These are phyloP conservation scores for Amesomyces nigricolor DNA, from an alignment of 2,329 filamentous ascomycete genomes.

Conservation along the genomic window DNA sequence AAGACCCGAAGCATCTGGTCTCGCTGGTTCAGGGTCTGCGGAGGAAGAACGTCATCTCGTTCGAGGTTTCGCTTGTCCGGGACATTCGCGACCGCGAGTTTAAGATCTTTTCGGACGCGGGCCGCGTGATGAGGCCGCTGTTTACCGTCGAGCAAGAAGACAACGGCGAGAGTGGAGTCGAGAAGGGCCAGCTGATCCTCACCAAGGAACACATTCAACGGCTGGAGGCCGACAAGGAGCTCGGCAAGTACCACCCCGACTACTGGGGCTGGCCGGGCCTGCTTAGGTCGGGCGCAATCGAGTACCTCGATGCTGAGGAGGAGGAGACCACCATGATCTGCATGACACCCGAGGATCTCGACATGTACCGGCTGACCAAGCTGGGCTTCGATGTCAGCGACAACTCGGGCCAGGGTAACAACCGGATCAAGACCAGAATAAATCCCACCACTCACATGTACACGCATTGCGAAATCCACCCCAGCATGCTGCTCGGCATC, in stretches of 20 bases:
- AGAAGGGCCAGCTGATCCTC: slow-evolving; percentile 68
- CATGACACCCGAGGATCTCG: slow-evolving; percentile 95
- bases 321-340: slow-evolving; percentile 99
- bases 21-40: slow-evolving; percentile 71
- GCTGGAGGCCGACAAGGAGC: slow-evolving; percentile 66
- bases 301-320: slow-evolving; percentile 96
- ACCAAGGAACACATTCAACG: slow-evolving; percentile 74
- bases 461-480: slow-evolving; percentile 98
- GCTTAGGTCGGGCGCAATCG: slow-evolving; percentile 77
- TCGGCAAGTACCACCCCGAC: slow-evolving; percentile 52
- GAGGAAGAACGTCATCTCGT: slow-evolving; percentile 75
- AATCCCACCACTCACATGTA: slow-evolving; percentile 86
- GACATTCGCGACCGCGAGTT: slow-evolving; percentile 97
- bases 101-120: slow-evolving; percentile 96
- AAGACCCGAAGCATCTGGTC: slow-evolving; percentile 81
- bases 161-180: slow-evolving; percentile 54
- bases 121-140: slow-evolving; percentile 86
- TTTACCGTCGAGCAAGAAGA: slow-evolving; percentile 91
- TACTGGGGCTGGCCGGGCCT: slow-evolving; percentile 87
- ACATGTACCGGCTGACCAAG: slow-evolving; percentile 67
- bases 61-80: slow-evolving; percentile 89
- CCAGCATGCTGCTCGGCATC: slow-evolving; percentile 97
- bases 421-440: slow-evolving; percentile 82
- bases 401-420: slow-evolving; percentile 60
- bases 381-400: slow-evolving; percentile 58